Conservation (phyloP, 345 rosid genomes). For the Noccaea caerulescens region DNA sequence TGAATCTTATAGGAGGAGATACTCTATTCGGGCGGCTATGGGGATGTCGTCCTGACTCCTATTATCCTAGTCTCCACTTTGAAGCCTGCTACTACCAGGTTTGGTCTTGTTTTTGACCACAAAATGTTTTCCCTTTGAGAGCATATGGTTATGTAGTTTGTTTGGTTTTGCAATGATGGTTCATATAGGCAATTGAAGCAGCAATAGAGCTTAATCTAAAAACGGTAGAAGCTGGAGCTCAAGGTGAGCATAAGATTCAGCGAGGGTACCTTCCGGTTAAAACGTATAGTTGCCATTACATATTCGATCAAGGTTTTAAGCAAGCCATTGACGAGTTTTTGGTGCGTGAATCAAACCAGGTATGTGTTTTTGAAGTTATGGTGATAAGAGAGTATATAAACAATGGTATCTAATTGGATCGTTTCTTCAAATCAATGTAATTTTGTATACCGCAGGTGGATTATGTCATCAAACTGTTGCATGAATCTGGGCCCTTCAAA, state of each 20-base stretch:
- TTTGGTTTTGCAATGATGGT: conserved; percentile 13
- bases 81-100: conserved; percentile 99
- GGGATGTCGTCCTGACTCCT: conserved; percentile 82
- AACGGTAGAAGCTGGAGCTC: conserved; percentile 98
- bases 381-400: neutral
- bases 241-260: conserved; percentile 96
- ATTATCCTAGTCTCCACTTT: conserved; percentile 89
- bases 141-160: neutral
- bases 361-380: conserved; percentile 18
- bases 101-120: conserved; percentile 23
- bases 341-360: conserved; percentile 79
- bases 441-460: conserved; percentile 57
- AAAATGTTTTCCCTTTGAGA: neutral
- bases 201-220: conserved; percentile 76
- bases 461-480: conserved; percentile 68
- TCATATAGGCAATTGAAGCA: conserved; percentile 88
- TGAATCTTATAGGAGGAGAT: conserved; percentile 94
- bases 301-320: conserved; percentile 64
- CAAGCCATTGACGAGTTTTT: conserved; percentile 72
- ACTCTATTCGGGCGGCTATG: conserved; percentile 87
- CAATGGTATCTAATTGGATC: neutral
- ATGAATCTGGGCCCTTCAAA: conserved; percentile 84
- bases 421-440: neutral
- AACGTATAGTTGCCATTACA: conserved; percentile 92
- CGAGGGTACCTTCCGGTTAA: conserved; percentile 88